A percentile compares a stretch with the other conserved stretches of the same genome.
Conservation (phyloP, 164 flowering plant genomes). For the Annona cherimola region DNA sequence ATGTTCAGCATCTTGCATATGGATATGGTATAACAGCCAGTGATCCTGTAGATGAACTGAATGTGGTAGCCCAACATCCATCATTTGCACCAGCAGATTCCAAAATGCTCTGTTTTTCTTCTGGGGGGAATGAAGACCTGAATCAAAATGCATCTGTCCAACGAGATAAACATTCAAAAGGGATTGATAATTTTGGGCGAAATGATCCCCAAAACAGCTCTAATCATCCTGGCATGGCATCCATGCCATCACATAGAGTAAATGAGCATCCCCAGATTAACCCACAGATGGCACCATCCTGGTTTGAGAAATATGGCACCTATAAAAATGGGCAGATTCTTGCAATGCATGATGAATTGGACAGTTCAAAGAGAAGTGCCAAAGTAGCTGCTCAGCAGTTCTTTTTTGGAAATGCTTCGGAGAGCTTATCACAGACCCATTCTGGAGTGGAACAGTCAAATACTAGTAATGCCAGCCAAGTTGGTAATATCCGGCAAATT, state of each 20-base stretch:
- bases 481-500: slow-evolving; percentile 12
- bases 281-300: slow-evolving; percentile 85
- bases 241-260: slow-evolving; percentile 17
- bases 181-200: background rate
- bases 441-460: slow-evolving; percentile 18
- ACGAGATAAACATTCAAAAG: slow-evolving; percentile 13
- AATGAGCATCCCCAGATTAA: slow-evolving; percentile 41
- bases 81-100: slow-evolving; percentile 24
- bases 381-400: slow-evolving; percentile 18
- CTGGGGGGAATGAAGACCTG: slow-evolving; percentile 28
- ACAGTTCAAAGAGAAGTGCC: slow-evolving; percentile 18
- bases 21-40: slow-evolving; percentile 26
- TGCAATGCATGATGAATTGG: slow-evolving; percentile 22
- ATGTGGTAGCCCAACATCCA: slow-evolving; percentile 8
- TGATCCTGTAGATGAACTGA: slow-evolving; percentile 22
- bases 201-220: slow-evolving; percentile 24
- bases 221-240: slow-evolving; percentile 18
- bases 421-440: slow-evolving; percentile 14
- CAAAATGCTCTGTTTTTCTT: slow-evolving; percentile 36
- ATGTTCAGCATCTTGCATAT: slow-evolving; percentile 29
- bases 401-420: slow-evolving; percentile 19
- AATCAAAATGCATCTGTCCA: slow-evolving; percentile 29
- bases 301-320: slow-evolving; percentile 79
- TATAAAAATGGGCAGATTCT: slow-evolving; percentile 63
- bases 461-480: slow-evolving; percentile 17